Evolutionary conservation across 2,329 filamentous ascomycete species (phyloP), one percentile per base, ranked within the genome.

Genomic region (Cordyceps farinosa): DNA sequence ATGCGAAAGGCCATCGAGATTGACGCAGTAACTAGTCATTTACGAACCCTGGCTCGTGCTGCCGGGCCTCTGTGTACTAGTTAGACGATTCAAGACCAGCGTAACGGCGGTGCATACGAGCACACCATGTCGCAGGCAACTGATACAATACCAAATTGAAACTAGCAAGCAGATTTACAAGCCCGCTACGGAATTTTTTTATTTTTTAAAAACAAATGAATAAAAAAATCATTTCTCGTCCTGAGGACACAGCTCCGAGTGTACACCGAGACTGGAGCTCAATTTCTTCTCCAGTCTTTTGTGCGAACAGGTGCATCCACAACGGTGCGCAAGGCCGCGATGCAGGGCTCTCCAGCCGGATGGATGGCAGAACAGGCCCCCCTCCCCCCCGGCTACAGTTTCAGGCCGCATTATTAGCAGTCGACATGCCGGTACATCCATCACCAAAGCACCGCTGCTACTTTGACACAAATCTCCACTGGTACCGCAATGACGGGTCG

Each of bases 81-180:
- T 32, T 53, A 38, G 50, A 53, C 50, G 17, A 29, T 53, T 53
- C 50, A 6, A 56, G 53, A 30, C 40, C 53, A 44, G 53, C 38
- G 53, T 30, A 55, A 55, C 52, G 52, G 52, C 29, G 36, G 36
- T 55, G 52, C 52, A 22, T 22, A 22, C 22, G 22, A 44, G 52
- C 29, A 17, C 22, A 13, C 15, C 32, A 4, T 11, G 7, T 47
- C 29, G 22, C 22, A 22, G 22, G 22, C 22, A 22, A 22, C 22
- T 22, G 22, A 22, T 22, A 22, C 22, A 22, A 22, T 22, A 22
- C 22, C 22, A 22, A 22, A 22, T 22, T 22, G 22, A 22, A 22
- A 22, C 22, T 22, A 22, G 22, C 22, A 22, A 22, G 22, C 22
- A 22, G 22, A 22, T 22, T 22, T 22, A 22, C 22, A 22, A 22